Conservation (phyloP, 768 basidiomycete genomes). For the Rhizopogon vesiculosus region DNA sequence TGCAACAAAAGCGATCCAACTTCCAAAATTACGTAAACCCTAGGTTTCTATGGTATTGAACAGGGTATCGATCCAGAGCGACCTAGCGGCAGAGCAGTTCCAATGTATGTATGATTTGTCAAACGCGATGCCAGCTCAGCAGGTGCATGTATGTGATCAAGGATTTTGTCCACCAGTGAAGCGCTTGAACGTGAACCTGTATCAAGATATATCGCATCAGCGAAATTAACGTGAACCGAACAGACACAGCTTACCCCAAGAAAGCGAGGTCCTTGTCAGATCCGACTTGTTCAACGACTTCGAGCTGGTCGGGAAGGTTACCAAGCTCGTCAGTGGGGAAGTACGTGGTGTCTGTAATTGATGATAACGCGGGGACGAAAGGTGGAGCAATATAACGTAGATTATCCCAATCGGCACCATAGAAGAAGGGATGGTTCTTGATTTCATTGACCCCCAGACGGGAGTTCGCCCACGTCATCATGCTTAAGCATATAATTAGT, state of each 20-base stretch:
- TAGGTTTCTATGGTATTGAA: constrained; percentile 21
- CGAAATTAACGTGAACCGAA: background rate
- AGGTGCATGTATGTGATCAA: background rate
- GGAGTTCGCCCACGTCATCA: constrained; percentile 81
- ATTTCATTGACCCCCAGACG: constrained; percentile 81
- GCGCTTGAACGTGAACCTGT: constrained; percentile 83
- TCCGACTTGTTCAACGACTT: constrained; percentile 55
- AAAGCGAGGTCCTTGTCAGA: constrained; percentile 68
- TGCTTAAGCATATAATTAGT: constrained; percentile 35
- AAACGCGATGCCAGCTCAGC: background rate
- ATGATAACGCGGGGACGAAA: constrained; percentile 90
- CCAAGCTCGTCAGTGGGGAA: constrained; percentile 95
- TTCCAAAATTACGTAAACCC: constrained; percentile 21
- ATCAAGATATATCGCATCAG: constrained; percentile 3
- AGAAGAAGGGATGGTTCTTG: constrained; percentile 92
- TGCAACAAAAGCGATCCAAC: constrained; percentile 8
- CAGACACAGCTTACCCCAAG: constrained; percentile 43
- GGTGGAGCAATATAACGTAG: constrained; percentile 94
- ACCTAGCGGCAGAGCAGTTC: background rate
- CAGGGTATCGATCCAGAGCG: constrained; percentile 18
- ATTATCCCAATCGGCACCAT: constrained; percentile 90
- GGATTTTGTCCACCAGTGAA: constrained; percentile 30
- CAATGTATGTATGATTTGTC: background rate
- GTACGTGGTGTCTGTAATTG: constrained; percentile 91
- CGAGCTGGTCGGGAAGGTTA: constrained; percentile 57